Percentiles rank a stretch among this genome's conserved stretches.
Conservation (phyloP, 2,329 filamentous ascomycete species). For the Macrophomina phaseolina region DNA sequence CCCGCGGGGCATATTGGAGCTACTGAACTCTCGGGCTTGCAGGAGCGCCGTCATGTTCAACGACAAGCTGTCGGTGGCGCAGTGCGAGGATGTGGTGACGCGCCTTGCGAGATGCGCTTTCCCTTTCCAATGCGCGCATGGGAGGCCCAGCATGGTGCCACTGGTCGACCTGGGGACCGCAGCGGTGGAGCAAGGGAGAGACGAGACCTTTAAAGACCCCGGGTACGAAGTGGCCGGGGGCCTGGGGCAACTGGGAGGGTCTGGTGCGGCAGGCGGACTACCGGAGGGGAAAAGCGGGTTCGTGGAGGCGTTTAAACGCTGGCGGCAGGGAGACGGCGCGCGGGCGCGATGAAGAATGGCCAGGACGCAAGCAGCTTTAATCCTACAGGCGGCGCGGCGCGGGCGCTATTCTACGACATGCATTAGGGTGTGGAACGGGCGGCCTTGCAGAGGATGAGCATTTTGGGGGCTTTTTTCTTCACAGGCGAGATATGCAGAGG, state of each 20-base stretch:
- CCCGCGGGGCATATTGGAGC: slow-evolving; percentile 75
- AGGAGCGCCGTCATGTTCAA: slow-evolving; percentile 88
- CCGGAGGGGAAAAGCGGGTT: slow-evolving; percentile 20
- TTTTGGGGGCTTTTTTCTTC: not conserved
- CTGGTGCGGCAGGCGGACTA: slow-evolving; percentile 12
- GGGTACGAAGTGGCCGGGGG: slow-evolving; percentile 15
- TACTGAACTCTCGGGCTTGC: slow-evolving; percentile 78
- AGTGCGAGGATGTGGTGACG: slow-evolving; percentile 65
- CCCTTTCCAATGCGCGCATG: slow-evolving; percentile 85
- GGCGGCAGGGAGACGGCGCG: slow-evolving; percentile 5
- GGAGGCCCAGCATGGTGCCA: slow-evolving; percentile 60
- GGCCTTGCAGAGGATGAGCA: not conserved
- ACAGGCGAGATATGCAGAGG: not conserved
- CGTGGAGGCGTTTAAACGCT: slow-evolving; percentile 25
- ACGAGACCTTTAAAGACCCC: not conserved
- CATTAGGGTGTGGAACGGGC: not conserved
- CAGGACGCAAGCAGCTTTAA: not conserved
- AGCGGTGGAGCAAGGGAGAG: slow-evolving; percentile 7
- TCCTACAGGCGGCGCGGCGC: not conserved
- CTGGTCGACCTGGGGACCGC: slow-evolving; percentile 40
- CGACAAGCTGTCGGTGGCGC: slow-evolving; percentile 63
- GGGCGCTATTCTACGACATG: not conserved
- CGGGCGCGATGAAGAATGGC: not conserved
- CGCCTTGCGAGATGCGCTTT: slow-evolving; percentile 69
- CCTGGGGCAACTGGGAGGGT: slow-evolving; percentile 9